Evolutionary conservation across 2,329 filamentous ascomycete genomes (phyloP), one percentile per base, ranked within the genome.

Genomic region (Fonsecaea multimorphosa): DNA sequence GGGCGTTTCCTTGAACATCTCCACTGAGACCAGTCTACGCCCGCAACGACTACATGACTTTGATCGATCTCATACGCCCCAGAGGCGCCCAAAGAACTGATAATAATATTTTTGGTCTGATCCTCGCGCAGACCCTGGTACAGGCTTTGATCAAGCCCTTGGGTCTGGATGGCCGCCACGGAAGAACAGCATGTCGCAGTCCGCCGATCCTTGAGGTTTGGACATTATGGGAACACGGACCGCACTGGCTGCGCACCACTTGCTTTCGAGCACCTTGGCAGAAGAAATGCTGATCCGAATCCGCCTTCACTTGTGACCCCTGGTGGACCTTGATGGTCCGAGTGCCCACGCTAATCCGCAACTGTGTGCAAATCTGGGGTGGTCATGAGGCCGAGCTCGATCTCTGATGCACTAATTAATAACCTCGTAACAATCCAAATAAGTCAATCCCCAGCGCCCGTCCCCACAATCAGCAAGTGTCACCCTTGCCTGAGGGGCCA

Each of bases 291-390:
- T 49, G 44, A 49, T 49, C 44, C 44, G 44, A 27, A 27, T 49
- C 22, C 19, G 11, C 19, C 22, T 14, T 2, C 19, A n/a, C 44
- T 24, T 49, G 44, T 22, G 40, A 19, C n/a, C 40, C 19, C 19
- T 19, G 3, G 44, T 22, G 19, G 44, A 24, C 44, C 44, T 24
- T 8, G 27, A 55, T 64, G 61, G 61, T 56, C 58, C 54, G 51
- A 58, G 61, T 63, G 58, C 44, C 58, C 19, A 34, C 52, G 58
- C 65, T 64, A 65, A 60, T 61, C 66, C 66, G 52, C 52, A 68
- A 65, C 59, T 12, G 58, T 54, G 46, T 56, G 62, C 61, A 67
- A 67, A 69, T 67, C 67, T 69, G 67, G 67, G 67, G 67, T 63
- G 67, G 67, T 69, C 67, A 69, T 69, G 67, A 65, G 67, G 66